phyloP scores from a whole-genome alignment of 306 rosid species.

The Casuarina equisetifolia region DNA sequence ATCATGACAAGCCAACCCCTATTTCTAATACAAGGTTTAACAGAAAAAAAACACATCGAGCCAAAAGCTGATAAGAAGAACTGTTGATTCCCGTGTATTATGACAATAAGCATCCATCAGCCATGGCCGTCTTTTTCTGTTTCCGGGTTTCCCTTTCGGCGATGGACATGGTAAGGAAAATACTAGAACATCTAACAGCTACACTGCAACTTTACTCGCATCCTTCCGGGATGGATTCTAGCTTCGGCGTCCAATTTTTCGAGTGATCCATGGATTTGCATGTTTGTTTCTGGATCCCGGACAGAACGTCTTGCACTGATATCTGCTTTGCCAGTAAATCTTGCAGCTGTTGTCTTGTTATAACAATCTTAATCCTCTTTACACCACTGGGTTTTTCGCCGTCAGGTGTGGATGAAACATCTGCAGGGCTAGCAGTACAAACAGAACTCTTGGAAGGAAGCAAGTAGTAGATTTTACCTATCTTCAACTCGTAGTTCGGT shows the following conservation, averaged over 20 bases:
- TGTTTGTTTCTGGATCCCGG: conserved; percentile 21
- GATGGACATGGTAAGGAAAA: not conserved
- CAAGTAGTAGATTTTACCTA: conserved; percentile 59
- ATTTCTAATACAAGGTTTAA: not conserved
- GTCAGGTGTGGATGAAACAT: conserved; percentile 4
- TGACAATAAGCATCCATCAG: not conserved
- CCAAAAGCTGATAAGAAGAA: not conserved
- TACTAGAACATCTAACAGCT: not conserved
- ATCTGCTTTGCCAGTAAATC: conserved; percentile 53
- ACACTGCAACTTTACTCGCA: conserved; percentile 24
- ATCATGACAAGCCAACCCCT: not conserved
- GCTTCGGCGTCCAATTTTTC: conserved; percentile 42
- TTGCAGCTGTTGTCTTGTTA: conserved; percentile 64
- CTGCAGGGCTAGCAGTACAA: not conserved
- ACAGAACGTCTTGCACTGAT: conserved; percentile 47
- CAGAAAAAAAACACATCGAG: not conserved
- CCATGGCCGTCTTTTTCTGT: not conserved
- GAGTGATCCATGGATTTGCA: conserved; percentile 1
- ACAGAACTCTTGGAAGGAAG: conserved; percentile 29
- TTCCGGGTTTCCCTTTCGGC: not conserved
- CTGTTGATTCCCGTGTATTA: not conserved
- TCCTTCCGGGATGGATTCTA: conserved; percentile 68
- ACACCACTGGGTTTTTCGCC: conserved; percentile 13
- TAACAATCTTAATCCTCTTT: conserved; percentile 60
- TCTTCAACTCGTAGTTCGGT: conserved; percentile 45